Conservation (phyloP, 2,329 filamentous ascomycete species). For the Stagonosporopsis tanaceti region DNA sequence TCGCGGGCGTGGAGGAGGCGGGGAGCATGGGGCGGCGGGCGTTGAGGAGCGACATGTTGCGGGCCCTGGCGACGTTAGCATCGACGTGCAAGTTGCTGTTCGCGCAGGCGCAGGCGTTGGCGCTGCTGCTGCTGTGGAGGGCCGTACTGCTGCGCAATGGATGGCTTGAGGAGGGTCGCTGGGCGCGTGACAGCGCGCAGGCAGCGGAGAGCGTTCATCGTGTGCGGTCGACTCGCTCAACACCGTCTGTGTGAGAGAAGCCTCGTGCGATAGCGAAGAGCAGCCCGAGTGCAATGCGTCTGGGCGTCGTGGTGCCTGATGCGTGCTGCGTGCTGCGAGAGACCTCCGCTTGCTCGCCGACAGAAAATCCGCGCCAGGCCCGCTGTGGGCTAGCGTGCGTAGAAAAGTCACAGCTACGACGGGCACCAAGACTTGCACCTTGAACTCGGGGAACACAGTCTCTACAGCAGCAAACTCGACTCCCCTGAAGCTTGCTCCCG, state of each 20-base stretch:
- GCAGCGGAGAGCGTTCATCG: constrained; percentile 47
- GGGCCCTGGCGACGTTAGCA: constrained; percentile 8
- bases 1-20: constrained; percentile 23
- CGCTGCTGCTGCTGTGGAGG: not conserved
- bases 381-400: constrained; percentile 32
- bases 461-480: not conserved
- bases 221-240: constrained; percentile 4
- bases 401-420: constrained; percentile 34
- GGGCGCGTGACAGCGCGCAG: constrained; percentile 37
- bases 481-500: too few relatives aligned
- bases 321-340: not conserved
- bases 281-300: not conserved
- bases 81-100: not conserved
- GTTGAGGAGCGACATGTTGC: constrained; percentile 39
- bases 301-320: not conserved
- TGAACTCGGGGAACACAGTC: not conserved
- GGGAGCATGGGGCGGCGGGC: constrained; percentile 39
- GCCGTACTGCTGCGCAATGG: constrained; percentile 33
- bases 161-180: constrained; percentile 31
- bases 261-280: not conserved
- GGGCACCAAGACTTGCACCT: not conserved
- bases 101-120: too few relatives aligned
- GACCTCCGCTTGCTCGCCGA: constrained; percentile 26
- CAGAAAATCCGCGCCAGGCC: constrained; percentile 20
- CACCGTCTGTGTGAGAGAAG: not conserved